These are phyloP conservation scores for Clitocybe nebularis DNA, from an alignment of 1,284 basidiomycete species.

Conservation along the genomic window DNA sequence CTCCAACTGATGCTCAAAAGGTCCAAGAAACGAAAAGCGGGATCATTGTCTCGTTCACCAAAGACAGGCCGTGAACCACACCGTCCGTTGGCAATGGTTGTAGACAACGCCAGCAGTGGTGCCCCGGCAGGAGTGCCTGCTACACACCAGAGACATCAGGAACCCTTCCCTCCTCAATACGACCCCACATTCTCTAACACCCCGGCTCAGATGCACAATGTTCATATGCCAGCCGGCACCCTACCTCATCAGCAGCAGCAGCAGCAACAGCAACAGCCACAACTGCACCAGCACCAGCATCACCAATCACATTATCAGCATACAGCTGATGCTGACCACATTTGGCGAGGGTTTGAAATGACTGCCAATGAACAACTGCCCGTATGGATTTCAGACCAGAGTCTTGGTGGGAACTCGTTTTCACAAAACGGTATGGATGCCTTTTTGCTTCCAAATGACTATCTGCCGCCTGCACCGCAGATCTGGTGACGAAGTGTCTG, in stretches of 20 bases:
- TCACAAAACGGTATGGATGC: constrained; percentile 80
- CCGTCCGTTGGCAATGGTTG: constrained; percentile 34
- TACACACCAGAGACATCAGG: constrained; percentile 27
- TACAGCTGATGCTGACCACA: constrained; percentile 59
- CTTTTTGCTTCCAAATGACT: constrained; percentile 72
- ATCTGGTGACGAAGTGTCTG: constrained; percentile 54
- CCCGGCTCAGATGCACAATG: constrained; percentile 25
- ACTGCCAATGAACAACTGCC: constrained; percentile 71
- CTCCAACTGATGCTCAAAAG: constrained; percentile 84
- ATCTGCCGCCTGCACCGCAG: constrained; percentile 62
- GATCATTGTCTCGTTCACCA: constrained; percentile 56
- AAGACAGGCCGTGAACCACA: constrained; percentile 47
- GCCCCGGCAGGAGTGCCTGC: constrained; percentile 19
- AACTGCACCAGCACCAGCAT: constrained; percentile 22
- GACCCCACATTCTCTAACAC: constrained; percentile 31
- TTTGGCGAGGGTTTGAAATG: constrained; percentile 70
- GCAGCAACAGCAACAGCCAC: constrained; percentile 22
- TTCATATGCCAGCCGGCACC: constrained; percentile 13
- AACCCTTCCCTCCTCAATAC: constrained; percentile 45
- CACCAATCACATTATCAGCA: constrained; percentile 29
- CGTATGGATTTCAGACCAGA: constrained; percentile 80
- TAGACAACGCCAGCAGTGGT: constrained; percentile 26
- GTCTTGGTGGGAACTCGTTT: constrained; percentile 67
- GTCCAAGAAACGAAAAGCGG: constrained; percentile 62
- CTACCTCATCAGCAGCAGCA: constrained; percentile 23